Percentiles rank a stretch among this genome's conserved stretches.
These are phyloP conservation scores for Sarcocystis neurona DNA, from an alignment of 169 alveolate species.

Conservation along the genomic window DNA sequence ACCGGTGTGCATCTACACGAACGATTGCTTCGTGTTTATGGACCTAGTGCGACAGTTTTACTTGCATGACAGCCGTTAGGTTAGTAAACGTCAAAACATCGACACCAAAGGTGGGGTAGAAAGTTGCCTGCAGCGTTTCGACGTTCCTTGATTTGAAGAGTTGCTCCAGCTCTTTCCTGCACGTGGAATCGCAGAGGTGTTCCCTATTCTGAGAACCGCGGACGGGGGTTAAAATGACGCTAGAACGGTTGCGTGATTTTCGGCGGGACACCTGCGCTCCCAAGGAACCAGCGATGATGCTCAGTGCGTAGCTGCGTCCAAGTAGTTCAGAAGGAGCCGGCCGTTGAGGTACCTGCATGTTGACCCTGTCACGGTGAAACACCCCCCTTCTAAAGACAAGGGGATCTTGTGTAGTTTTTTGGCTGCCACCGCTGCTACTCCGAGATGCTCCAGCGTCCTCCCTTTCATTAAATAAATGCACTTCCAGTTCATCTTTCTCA, in stretches of 20 bases:
- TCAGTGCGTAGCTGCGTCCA: background rate
- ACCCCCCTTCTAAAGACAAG: conserved; percentile 25
- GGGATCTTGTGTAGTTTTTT: background rate
- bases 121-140: background rate
- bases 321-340: background rate
- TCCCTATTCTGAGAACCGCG: too few species aligned
- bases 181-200: too few species aligned
- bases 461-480: background rate
- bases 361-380: background rate
- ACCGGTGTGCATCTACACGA: too few species aligned
- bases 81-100: background rate
- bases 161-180: too few species aligned
- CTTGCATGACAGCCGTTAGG: background rate
- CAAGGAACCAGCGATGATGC: conserved; percentile 15
- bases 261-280: conserved; percentile 3
- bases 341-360: background rate
- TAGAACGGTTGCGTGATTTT: too few species aligned
- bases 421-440: background rate
- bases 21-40: too few species aligned
- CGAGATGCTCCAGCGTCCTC: background rate
- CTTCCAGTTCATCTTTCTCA: background rate
- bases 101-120: conserved; percentile 7
- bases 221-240: too few species aligned
- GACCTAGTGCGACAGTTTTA: too few species aligned
- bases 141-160: background rate